Conservation (phyloP, 2,329 filamentous ascomycete genomes). For the Decorospora gaudefroyi region DNA sequence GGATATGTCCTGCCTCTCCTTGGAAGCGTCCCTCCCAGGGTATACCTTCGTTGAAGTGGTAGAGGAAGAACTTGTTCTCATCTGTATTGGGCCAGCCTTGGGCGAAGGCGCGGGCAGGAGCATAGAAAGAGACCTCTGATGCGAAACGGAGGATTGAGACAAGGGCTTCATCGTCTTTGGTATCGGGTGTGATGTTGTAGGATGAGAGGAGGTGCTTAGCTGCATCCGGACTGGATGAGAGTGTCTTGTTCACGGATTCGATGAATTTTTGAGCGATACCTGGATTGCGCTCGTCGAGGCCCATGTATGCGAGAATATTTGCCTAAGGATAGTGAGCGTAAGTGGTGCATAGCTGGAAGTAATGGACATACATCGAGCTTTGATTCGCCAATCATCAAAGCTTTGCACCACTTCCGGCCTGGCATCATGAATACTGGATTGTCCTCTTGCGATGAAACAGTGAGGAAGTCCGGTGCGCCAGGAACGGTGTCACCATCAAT, state of each 20-base stretch:
- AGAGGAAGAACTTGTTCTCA: conserved; percentile 38
- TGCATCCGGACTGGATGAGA: conserved; percentile 26
- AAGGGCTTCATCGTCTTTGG: conserved; percentile 51
- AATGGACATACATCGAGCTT: conserved; percentile 50
- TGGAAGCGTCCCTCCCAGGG: conserved; percentile 45
- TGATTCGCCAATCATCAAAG: conserved; percentile 56
- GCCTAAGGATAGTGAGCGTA: conserved; percentile 15
- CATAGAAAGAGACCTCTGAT: conserved; percentile 55
- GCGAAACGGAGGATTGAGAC: conserved; percentile 51
- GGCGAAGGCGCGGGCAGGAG: conserved; percentile 51
- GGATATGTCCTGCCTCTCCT: conserved; percentile 42
- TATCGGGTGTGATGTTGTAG: conserved; percentile 49
- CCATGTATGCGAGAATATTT: conserved; percentile 35
- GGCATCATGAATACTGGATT: conserved; percentile 37
- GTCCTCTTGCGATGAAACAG: conserved; percentile 32
- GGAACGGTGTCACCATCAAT: conserved; percentile 53
- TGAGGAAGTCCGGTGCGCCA: conserved; percentile 33
- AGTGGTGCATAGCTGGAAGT: background rate
- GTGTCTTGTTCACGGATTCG: conserved; percentile 39
- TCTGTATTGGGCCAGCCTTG: conserved; percentile 39
- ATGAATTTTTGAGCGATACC: conserved; percentile 45
- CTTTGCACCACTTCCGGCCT: conserved; percentile 53
- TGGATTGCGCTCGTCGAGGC: conserved; percentile 30
- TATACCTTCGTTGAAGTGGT: conserved; percentile 44
- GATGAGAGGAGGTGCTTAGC: conserved; percentile 38